A percentile compares a stretch with the other conserved stretches of the same genome.
Evolutionary conservation across 2,329 filamentous ascomycete species (phyloP).

Genomic region (Colletotrichum ledebouriae): DNA sequence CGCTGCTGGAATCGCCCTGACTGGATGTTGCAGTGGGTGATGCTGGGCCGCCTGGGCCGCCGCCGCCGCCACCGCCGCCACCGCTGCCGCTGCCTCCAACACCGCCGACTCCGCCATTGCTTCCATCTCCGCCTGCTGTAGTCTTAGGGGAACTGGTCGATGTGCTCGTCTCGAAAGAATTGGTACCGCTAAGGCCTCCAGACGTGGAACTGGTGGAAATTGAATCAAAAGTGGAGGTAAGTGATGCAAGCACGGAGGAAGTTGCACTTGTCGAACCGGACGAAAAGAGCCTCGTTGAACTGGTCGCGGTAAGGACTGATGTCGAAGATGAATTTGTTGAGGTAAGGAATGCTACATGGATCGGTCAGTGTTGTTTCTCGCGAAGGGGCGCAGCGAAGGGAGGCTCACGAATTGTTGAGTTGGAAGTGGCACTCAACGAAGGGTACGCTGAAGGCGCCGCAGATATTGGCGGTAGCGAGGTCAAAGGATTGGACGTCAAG

Average conservation of each 20-base stretch:
- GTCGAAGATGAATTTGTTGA: constrained; percentile 40
- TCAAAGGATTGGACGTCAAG: constrained; percentile 51
- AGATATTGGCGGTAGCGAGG: constrained; percentile 31
- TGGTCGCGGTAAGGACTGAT: constrained; percentile 39
- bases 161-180: constrained; percentile 32
- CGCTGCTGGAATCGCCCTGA: constrained; percentile 29
- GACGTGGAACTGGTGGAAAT: constrained; percentile 3
- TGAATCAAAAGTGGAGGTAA: constrained; percentile 29
- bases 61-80: constrained; percentile 5
- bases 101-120: constrained; percentile 19
- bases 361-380: constrained; percentile 21
- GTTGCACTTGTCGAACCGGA: constrained; percentile 32
- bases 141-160: constrained; percentile 15
- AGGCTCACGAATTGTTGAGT: constrained; percentile 46
- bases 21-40: constrained; percentile 45
- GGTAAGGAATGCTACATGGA: constrained; percentile 36
- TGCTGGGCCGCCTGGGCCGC: constrained; percentile 6
- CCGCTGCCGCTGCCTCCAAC: constrained; percentile 17
- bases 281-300: constrained; percentile 37
- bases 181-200: constrained; percentile 12
- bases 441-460: constrained; percentile 36
- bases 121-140: constrained; percentile 21
- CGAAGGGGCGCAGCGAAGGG: neutral
- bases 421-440: constrained; percentile 43
- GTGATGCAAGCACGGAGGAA: constrained; percentile 31